Evolutionary conservation across 495 filamentous ascomycete genomes (phyloP), one percentile per base, ranked within the genome.

Genomic region (Penicillium mononematosum): DNA sequence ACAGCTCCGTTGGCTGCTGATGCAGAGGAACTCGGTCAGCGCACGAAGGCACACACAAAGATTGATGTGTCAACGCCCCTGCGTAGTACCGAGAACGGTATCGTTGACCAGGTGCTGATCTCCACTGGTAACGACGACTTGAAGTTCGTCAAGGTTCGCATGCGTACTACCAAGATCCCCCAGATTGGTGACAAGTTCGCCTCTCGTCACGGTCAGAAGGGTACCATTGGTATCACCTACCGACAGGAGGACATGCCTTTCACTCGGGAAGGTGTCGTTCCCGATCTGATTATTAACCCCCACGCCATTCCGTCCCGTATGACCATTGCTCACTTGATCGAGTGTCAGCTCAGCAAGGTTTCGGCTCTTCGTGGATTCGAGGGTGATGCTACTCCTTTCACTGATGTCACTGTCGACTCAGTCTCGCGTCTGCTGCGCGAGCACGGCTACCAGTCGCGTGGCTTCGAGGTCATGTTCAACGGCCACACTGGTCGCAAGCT

Each of bases 101-200:
- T 98, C 62, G 85, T 99, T 31, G 94, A 99, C 69, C 85, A 89
- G 61, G 94, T 99, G 0, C 78, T 97, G 51, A 74, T 99, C 32
- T 95, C 95, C 0, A 96, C 95, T 46, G 72, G 72, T 52, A 96
- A 96, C 64, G 87, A 90, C 39, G 90, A 90, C 50, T 77, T 93
- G 50, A 89, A 88, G 44, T 96, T 96, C 68, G 92, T 96, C 69
- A 98, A 98, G 77, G 92, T 99, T 51, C 85, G 94, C 47, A 96
- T 97, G 72, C 84, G 94, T 66, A 98, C 94, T 4, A 99, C 94
- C 39, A 98, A 98, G 81, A 83, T 97, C 27, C 94, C 94, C 4
- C 95, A 99, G 72, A 98, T 99, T 70, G 94, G 94, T 61, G 94
- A 99, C 75, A 99, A 99, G 72, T 99, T 99, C 70, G 95, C 94